phyloP scores from a whole-genome alignment of 2,329 filamentous ascomycete species.

The Sarocladium brachiariae region DNA sequence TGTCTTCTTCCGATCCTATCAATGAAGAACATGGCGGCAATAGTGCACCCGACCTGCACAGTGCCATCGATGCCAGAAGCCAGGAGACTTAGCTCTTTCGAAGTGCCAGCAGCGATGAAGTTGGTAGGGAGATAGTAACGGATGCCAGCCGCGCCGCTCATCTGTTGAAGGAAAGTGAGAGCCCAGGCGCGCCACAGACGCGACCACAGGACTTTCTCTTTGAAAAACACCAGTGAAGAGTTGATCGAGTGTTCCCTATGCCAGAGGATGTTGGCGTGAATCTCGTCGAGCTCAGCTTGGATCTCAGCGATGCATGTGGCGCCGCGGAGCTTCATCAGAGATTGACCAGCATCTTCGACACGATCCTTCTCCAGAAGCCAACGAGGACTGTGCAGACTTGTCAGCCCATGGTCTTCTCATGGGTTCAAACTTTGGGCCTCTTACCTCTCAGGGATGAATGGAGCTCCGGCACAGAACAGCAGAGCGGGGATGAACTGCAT shows the following conservation, averaged over 20 bases:
- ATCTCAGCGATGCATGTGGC: conserved; percentile 17
- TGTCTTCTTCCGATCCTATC: conserved; percentile 25
- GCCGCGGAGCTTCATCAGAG: conserved; percentile 23
- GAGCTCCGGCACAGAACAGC: conserved; percentile 23
- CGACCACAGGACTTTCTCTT: conserved; percentile 23
- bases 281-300: conserved; percentile 21
- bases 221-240: conserved; percentile 23
- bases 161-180: conserved; percentile 27
- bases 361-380: conserved; percentile 27
- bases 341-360: conserved; percentile 19
- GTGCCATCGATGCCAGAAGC: conserved; percentile 28
- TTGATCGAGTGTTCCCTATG: conserved; percentile 20
- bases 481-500: conserved; percentile 26
- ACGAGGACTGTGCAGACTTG: conserved; percentile 19
- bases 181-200: conserved; percentile 27
- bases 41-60: conserved; percentile 26
- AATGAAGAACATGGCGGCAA: conserved; percentile 27
- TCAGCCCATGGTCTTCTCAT: neutral
- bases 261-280: conserved; percentile 21
- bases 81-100: conserved; percentile 22
- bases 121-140: conserved; percentile 30
- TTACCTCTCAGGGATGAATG: conserved; percentile 27
- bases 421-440: neutral
- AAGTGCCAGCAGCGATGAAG: conserved; percentile 25
- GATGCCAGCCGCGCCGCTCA: conserved; percentile 29